Percentiles rank a stretch among this genome's conserved stretches.
These are phyloP conservation scores for Arabidopsis suecica DNA, from an alignment of 345 rosid genomes.

Conservation along the genomic window DNA sequence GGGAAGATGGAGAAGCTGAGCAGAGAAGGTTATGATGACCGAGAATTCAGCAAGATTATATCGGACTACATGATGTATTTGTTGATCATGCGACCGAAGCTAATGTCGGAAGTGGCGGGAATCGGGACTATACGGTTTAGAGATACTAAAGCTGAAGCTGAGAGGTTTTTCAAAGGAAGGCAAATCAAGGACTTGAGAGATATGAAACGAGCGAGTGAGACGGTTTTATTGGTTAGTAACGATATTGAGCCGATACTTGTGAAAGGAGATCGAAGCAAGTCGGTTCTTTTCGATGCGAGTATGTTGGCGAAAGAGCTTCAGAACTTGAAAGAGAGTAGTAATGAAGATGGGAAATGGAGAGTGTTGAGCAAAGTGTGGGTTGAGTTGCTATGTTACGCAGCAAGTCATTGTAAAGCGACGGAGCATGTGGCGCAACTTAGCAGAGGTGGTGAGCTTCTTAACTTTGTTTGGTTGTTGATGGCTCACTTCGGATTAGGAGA, in stretches of 20 bases:
- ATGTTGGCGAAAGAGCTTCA: slow-evolving; percentile 38
- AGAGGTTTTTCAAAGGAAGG: slow-evolving; percentile 30
- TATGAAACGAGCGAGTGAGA: slow-evolving; percentile 19
- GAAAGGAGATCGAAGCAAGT: slow-evolving; percentile 40
- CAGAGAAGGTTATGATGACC: not conserved
- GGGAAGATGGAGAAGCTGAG: not conserved
- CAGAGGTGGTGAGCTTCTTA: slow-evolving; percentile 51
- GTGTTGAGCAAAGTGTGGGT: slow-evolving; percentile 53
- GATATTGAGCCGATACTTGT: slow-evolving; percentile 10
- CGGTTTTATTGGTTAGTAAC: not conserved
- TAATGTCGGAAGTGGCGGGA: slow-evolving; percentile 46
- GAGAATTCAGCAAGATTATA: slow-evolving; percentile 41
- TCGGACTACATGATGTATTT: slow-evolving; percentile 57
- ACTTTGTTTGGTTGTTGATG: slow-evolving; percentile 51
- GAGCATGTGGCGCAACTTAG: slow-evolving; percentile 45
- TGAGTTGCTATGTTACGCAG: slow-evolving; percentile 50
- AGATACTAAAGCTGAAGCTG: slow-evolving; percentile 44
- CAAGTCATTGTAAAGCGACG: slow-evolving; percentile 45
- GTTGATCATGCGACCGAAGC: slow-evolving; percentile 45
- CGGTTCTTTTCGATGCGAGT: slow-evolving; percentile 44
- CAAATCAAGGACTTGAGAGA: not conserved
- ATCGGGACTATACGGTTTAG: slow-evolving; percentile 40
- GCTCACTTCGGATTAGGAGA: slow-evolving; percentile 51
- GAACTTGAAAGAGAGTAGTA: not conserved
- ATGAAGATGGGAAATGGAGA: slow-evolving; percentile 45